A percentile compares a stretch with the other conserved stretches of the same genome.
phyloP scores from a whole-genome alignment of 2,329 filamentous ascomycete genomes.

The Periconia macrospinosa region DNA sequence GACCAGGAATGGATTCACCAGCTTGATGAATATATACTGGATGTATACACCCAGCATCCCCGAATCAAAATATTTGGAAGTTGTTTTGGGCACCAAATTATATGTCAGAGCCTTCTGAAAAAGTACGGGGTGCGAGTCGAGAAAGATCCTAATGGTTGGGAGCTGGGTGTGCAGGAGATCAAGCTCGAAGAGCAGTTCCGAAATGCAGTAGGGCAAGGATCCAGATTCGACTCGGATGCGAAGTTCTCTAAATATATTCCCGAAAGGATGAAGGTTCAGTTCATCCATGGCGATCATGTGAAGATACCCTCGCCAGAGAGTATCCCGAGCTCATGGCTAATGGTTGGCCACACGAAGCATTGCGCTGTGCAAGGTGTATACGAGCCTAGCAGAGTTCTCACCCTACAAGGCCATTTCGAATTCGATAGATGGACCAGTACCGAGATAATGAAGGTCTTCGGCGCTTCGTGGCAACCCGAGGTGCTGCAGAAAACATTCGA shows the following conservation, averaged over 20 bases:
- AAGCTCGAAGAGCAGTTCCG: conserved; percentile 18
- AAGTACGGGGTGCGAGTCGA: conserved; percentile 28
- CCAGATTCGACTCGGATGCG: not conserved
- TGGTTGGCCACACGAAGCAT: conserved; percentile 28
- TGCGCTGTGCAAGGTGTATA: conserved; percentile 47
- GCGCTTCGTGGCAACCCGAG: conserved; percentile 24
- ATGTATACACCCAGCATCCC: conserved; percentile 32
- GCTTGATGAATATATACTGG: conserved; percentile 32
- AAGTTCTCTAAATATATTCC: not conserved
- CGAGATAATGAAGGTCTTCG: conserved; percentile 43
- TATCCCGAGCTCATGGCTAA: conserved; percentile 23
- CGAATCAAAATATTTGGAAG: conserved; percentile 47
- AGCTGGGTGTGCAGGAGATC: conserved; percentile 30
- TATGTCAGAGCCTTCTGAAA: conserved; percentile 43
- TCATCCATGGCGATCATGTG: conserved; percentile 43
- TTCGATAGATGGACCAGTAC: conserved; percentile 48
- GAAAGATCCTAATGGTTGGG: conserved; percentile 28
- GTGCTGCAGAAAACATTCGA: conserved; percentile 21
- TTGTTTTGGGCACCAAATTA: conserved; percentile 50
- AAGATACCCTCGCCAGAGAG: conserved; percentile 14
- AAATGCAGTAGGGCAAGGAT: not conserved
- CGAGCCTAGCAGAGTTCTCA: conserved; percentile 43
- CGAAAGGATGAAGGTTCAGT: conserved; percentile 35
- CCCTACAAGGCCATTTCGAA: conserved; percentile 49
- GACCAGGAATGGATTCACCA: conserved; percentile 26